These are phyloP conservation scores for Cyclocybe aegerita DNA, from an alignment of 768 basidiomycete species.

Conservation along the genomic window DNA sequence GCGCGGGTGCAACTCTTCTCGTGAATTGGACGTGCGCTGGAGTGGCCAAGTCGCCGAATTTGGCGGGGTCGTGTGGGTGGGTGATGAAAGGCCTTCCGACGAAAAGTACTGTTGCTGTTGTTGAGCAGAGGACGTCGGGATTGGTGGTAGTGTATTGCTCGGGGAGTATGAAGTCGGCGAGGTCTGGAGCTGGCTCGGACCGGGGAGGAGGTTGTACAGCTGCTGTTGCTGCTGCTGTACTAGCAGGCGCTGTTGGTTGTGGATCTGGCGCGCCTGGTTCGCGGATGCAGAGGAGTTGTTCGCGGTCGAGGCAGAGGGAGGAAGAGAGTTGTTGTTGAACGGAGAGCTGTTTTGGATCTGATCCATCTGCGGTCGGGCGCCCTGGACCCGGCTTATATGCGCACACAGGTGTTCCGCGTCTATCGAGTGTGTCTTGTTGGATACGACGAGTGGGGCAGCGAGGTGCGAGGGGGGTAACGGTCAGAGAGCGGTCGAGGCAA, in stretches of 20 bases:
- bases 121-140: conserved; percentile 10
- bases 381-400: conserved; percentile 10
- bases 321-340: conserved; percentile 3
- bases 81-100: conserved; percentile 12
- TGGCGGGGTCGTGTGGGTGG: conserved; percentile 27
- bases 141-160: conserved; percentile 10
- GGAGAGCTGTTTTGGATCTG: conserved; percentile 14
- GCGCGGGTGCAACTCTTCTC: conserved; percentile 38
- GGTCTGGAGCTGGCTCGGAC: neutral
- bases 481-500: too few species aligned
- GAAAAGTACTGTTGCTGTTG: conserved; percentile 17
- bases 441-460: too few species aligned
- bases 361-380: conserved; percentile 14
- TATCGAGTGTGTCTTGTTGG: too few species aligned
- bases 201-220: conserved; percentile 14
- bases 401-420: neutral
- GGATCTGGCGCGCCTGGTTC: conserved; percentile 10
- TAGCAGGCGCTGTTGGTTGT: conserved; percentile 9
- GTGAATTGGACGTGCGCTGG: conserved; percentile 36
- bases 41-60: conserved; percentile 21
- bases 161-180: conserved; percentile 7
- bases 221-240: conserved; percentile 19
- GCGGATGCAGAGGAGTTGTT: conserved; percentile 3
- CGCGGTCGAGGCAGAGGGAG: conserved; percentile 7
- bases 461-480: too few species aligned